Conservation (phyloP, 176 grass and related monocot species). For the Oryza glaberrima region DNA sequence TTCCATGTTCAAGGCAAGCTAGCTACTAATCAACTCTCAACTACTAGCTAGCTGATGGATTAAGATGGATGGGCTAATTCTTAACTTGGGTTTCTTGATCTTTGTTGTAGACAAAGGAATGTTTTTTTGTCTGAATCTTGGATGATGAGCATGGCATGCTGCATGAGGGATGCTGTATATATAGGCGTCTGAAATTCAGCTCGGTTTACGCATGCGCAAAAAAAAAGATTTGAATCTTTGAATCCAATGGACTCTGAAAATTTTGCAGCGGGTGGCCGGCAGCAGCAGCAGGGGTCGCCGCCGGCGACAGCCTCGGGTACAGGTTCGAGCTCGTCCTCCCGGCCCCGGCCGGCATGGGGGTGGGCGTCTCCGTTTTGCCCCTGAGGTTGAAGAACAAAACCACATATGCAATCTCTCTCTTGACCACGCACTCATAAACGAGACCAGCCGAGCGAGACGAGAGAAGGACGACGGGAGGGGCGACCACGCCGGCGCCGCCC, state of each 20-base stretch:
- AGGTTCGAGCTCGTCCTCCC: no score
- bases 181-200: neutral
- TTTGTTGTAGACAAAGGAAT: neutral
- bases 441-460: no score
- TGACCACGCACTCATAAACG: no score
- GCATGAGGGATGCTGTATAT: neutral
- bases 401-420: no score
- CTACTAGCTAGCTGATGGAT: neutral
- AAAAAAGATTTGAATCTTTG: neutral
- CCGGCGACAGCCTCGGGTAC: no score
- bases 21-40: neutral
- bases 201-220: neutral
- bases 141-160: conserved; percentile 13
- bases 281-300: no score
- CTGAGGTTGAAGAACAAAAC: no score
- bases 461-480: no score
- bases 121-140: conserved; percentile 7
- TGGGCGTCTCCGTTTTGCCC: no score
- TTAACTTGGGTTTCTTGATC: neutral
- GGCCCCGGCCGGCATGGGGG: no score
- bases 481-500: no score
- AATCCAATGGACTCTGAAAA: conserved; percentile 3
- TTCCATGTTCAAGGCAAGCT: conserved; percentile 15
- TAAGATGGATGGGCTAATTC: neutral
- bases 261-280: conserved; percentile 14